Percentiles rank a stretch among this genome's conserved stretches.
Evolutionary conservation across 495 filamentous ascomycete species (phyloP).

Genomic region (Xylaria acuta): DNA sequence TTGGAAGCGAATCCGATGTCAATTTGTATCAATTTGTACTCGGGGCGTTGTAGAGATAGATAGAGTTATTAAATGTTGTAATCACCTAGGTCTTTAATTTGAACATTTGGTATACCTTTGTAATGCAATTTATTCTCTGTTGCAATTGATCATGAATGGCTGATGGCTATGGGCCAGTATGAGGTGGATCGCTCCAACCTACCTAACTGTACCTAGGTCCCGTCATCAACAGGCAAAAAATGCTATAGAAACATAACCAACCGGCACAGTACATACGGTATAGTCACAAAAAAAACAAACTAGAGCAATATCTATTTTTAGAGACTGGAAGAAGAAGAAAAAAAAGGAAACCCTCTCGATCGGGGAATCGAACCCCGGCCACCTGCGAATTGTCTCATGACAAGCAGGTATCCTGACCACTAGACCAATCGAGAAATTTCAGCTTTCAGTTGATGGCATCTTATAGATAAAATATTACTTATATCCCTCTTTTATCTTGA

Average conservation of each 20-base stretch:
- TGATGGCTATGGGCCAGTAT: no score
- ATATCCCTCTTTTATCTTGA: no score
- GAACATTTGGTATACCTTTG: background rate
- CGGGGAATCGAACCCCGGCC: constrained; percentile 54
- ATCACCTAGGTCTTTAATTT: constrained; percentile 5
- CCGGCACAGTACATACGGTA: no score
- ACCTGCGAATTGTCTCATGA: constrained; percentile 43
- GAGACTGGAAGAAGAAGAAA: background rate
- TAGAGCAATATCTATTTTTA: background rate
- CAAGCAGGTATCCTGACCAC: constrained; percentile 50
- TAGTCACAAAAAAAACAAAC: no score
- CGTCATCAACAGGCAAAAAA: no score
- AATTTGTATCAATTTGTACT: background rate
- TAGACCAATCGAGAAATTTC: constrained; percentile 45
- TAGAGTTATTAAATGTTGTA: constrained; percentile 23
- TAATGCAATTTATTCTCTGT: background rate
- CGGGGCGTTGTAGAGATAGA: constrained; percentile 1
- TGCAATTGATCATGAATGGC: background rate
- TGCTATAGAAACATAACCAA: no score
- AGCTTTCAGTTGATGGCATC: no score
- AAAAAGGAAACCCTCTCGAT: constrained; percentile 37
- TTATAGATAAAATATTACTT: no score
- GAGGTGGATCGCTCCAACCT: no score
- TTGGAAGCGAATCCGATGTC: background rate
- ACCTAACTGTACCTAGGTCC: no score